These are phyloP conservation scores for Trichocladium uniseriatum DNA, from an alignment of 495 filamentous ascomycete species.

Conservation along the genomic window DNA sequence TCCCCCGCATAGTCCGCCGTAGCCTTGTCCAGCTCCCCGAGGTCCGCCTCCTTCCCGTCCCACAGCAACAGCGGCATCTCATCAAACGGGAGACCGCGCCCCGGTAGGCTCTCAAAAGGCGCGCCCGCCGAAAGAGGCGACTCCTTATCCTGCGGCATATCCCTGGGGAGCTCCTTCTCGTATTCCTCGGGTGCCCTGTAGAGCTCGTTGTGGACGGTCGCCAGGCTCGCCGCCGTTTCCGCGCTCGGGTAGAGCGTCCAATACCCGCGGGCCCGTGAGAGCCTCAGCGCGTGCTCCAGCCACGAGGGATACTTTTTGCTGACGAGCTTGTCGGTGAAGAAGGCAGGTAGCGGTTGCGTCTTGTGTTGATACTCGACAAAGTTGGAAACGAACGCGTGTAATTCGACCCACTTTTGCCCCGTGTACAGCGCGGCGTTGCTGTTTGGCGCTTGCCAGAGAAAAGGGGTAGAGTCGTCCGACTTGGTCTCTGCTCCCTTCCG, in stretches of 20 bases:
- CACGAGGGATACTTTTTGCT: conserved; percentile 62
- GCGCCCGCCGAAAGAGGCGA: conserved; percentile 9
- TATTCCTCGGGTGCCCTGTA: conserved; percentile 64
- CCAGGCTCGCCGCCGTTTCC: conserved; percentile 41
- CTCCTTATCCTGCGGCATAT: neutral
- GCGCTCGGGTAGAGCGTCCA: conserved; percentile 63
- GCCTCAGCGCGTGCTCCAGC: conserved; percentile 64
- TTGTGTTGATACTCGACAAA: conserved; percentile 39
- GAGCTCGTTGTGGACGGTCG: conserved; percentile 64
- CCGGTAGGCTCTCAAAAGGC: conserved; percentile 33
- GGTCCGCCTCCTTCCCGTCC: conserved; percentile 28
- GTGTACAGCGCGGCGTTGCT: conserved; percentile 72
- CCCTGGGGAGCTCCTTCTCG: conserved; percentile 21
- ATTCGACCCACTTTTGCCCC: conserved; percentile 72
- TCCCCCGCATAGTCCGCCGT: conserved; percentile 33
- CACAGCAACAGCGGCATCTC: conserved; percentile 35
- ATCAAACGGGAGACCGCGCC: conserved; percentile 26
- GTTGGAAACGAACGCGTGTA: conserved; percentile 62
- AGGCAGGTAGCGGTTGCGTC: conserved; percentile 14
- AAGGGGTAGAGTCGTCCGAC: conserved; percentile 39
- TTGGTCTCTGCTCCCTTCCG: conserved; percentile 14
- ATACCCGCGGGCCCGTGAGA: conserved; percentile 64
- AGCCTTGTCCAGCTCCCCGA: conserved; percentile 26
- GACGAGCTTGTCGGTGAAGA: conserved; percentile 39
- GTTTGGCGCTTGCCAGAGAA: conserved; percentile 75